phyloP scores from a whole-genome alignment of 2,329 filamentous ascomycete species.

The Aspergillus oerlinghausenensis region DNA sequence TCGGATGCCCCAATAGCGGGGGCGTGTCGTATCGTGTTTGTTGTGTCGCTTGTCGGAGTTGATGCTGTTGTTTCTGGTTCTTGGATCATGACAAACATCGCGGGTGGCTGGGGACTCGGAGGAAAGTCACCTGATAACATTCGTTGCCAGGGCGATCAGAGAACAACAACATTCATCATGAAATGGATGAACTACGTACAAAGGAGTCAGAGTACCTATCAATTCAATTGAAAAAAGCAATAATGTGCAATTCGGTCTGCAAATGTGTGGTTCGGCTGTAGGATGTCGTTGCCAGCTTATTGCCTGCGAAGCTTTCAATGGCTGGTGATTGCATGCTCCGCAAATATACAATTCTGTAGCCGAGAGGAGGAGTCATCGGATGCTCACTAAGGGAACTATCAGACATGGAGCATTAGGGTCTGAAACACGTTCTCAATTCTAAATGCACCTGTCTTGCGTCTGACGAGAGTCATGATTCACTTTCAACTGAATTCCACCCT shows the following conservation, averaged over 20 bases:
- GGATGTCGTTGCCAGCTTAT: neutral
- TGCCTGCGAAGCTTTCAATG: neutral
- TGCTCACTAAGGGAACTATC: neutral
- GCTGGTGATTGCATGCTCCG: neutral
- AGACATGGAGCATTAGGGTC: neutral
- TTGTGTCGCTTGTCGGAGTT: conserved; percentile 6
- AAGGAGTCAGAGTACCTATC: too few relatives aligned
- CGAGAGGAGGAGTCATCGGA: too few relatives aligned
- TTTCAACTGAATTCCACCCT: too few relatives aligned
- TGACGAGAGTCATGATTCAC: too few relatives aligned
- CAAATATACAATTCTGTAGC: too few relatives aligned
- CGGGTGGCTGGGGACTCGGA: conserved; percentile 14
- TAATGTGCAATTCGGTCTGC: neutral
- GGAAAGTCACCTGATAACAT: conserved; percentile 4
- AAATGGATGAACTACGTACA: neutral
- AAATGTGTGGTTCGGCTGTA: neutral
- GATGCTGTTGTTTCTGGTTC: conserved; percentile 5
- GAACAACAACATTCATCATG: conserved; percentile 2
- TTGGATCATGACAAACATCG: conserved; percentile 5
- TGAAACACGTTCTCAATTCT: neutral
- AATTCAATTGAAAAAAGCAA: neutral
- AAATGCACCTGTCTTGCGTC: neutral
- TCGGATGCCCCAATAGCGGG: neutral
- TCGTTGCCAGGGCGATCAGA: conserved; percentile 7
- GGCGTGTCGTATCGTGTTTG: conserved; percentile 1